Conservation (phyloP, 2,329 filamentous ascomycete species). For the Pseudogymnoascus sp. region DNA sequence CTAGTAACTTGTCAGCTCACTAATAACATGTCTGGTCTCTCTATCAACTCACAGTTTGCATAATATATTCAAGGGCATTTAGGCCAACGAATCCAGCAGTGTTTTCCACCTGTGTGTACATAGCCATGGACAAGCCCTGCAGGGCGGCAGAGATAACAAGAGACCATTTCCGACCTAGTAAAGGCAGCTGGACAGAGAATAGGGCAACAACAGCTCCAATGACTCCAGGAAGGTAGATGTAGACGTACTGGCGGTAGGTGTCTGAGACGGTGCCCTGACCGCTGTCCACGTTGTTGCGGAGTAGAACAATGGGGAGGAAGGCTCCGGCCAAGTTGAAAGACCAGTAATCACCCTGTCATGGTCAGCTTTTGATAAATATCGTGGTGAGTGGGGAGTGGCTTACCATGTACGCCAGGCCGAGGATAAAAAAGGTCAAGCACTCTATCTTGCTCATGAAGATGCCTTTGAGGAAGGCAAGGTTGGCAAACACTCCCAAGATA, state of each 20-base stretch:
- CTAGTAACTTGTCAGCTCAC: background rate
- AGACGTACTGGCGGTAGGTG: conserved; percentile 31
- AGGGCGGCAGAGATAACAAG: conserved; percentile 25
- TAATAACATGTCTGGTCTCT: background rate
- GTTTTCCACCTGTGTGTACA: conserved; percentile 24
- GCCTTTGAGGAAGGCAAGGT: background rate
- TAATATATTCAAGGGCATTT: conserved; percentile 28
- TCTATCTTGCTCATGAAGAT: background rate
- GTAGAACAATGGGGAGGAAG: conserved; percentile 31
- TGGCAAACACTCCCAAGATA: background rate
- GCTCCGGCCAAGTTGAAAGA: conserved; percentile 28
- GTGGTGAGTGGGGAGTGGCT: background rate
- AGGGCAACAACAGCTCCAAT: conserved; percentile 24
- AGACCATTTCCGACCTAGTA: conserved; percentile 24
- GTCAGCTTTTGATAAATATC: background rate
- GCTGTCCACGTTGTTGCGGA: conserved; percentile 22
- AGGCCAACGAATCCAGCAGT: conserved; percentile 25
- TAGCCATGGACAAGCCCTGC: conserved; percentile 24
- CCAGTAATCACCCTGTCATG: conserved; percentile 1
- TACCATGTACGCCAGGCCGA: background rate
- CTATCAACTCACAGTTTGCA: conserved; percentile 21
- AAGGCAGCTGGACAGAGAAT: conserved; percentile 16
- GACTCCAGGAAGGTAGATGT: conserved; percentile 31
- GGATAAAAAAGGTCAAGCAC: background rate
- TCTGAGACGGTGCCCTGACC: conserved; percentile 21